Evolutionary conservation across 2,329 filamentous ascomycete species (phyloP), one percentile per base, ranked within the genome.

Genomic region (Ceratocystiopsis minuta): DNA sequence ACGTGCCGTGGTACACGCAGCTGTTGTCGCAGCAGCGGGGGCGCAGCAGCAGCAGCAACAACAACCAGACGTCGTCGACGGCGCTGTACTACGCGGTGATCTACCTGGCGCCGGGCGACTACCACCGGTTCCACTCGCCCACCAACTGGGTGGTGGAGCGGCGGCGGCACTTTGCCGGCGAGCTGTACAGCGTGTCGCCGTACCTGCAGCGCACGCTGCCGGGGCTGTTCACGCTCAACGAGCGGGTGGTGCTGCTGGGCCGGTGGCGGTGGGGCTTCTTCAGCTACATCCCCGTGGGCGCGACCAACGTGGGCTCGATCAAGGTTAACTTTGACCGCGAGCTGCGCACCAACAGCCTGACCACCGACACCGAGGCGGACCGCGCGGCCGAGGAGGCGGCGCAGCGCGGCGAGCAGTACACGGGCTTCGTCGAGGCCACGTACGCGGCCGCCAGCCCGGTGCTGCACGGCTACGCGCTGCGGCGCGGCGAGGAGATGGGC

Each of bases 201-300:
- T 98, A 95, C 60, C 72, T 98, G 13, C 87, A 95, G 58, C 80
- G 84, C 49, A 93, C 83, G 0, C 69, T 98, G 0, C 90, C 90
- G 0, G 88, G 88, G 2, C 74, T 98, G 1, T 98, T 98, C 64
- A 95, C 88, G 0, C 68, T 98, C 16, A 98, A 98, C 60, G 90
- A 98, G 63, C 78, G 90, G 42, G 85, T 98, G 18, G 90, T 93
- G 1, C 73, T 98, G 1, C 70, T 98, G 1, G 90, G 90, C 16
- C 74, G 86, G 45, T 98, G 90, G 90, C 80, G 87, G 43, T 92
- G 85, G 73, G 90, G 90, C 16, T 96, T 98, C 71, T 98, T 98
- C 67, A 82, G 79, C 50, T 95, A 86, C 62, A 88, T 85, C 0
- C 87, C 92, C 14, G 90, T 98, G 32, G 90, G 90, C 48, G 90